Evolutionary conservation across 441 rosid genomes (phyloP).

Genomic region (Rhodomyrtus psidioides): DNA sequence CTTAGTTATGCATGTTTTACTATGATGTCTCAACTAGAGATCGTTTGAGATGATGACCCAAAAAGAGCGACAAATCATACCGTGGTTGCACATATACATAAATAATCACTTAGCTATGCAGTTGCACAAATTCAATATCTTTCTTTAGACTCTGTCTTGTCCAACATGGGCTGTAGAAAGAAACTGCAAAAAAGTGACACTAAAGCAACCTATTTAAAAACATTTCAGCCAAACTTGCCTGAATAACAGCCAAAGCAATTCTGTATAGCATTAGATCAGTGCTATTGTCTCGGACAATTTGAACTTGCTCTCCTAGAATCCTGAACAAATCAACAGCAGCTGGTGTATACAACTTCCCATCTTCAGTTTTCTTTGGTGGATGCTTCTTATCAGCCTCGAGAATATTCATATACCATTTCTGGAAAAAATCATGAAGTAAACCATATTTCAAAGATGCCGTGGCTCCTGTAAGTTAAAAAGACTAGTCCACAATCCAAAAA

Average conservation of each 20-base stretch:
- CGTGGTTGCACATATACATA: neutral
- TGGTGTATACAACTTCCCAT: conserved; percentile 97
- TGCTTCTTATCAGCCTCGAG: conserved; percentile 95
- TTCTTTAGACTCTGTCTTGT: neutral
- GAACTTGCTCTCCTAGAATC: conserved; percentile 98
- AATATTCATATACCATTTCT: conserved; percentile 99
- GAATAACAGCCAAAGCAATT: conserved; percentile 90
- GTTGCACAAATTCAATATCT: neutral
- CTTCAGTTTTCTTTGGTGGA: conserved; percentile 97
- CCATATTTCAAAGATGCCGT: neutral
- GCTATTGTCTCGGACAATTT: conserved; percentile 97
- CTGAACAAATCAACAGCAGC: conserved; percentile 99
- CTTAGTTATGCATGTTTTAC: neutral
- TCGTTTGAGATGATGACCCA: neutral
- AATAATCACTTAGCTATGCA: neutral
- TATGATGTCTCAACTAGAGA: neutral
- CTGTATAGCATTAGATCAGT: conserved; percentile 96
- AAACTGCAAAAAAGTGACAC: neutral
- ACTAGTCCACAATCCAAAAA: neutral
- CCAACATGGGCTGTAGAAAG: neutral
- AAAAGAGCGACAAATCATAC: neutral
- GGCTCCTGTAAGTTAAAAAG: neutral
- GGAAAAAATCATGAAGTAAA: conserved; percentile 4
- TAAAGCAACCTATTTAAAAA: neutral
- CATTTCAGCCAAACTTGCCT: conserved; percentile 41